These are phyloP conservation scores for Pseudocohnilembus persalinus DNA, from an alignment of 169 alveolate genomes.

Conservation along the genomic window DNA sequence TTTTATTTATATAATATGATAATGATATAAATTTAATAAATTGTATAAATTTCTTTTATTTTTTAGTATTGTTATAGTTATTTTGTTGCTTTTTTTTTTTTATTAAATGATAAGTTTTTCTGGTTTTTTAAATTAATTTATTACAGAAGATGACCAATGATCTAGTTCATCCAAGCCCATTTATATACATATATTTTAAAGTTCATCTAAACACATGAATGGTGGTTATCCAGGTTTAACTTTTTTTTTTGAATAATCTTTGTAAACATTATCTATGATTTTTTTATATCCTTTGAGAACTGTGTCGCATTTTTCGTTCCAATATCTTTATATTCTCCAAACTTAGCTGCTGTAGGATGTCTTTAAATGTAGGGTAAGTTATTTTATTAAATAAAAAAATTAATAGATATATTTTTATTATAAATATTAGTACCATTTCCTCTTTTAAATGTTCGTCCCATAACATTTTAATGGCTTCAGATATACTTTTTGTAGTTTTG, in stretches of 20 bases:
- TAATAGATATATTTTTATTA: constrained; percentile 15
- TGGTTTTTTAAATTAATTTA: not conserved
- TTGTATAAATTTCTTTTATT: too few relatives aligned
- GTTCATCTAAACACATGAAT: constrained; percentile 66
- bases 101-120: too few relatives aligned
- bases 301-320: constrained; percentile 71
- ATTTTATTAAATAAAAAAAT: too few relatives aligned
- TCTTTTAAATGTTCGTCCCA: constrained; percentile 29
- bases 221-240: constrained; percentile 44
- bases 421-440: constrained; percentile 22
- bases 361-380: not conserved
- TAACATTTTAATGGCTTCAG: constrained; percentile 60
- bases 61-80: too few relatives aligned
- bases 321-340: constrained; percentile 70
- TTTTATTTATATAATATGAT: too few relatives aligned
- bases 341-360: constrained; percentile 17
- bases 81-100: too few relatives aligned
- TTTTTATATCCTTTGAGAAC: constrained; percentile 45
- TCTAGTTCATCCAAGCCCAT: constrained; percentile 54
- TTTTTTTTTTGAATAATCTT: constrained; percentile 29
- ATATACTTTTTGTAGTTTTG: constrained; percentile 34
- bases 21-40: too few relatives aligned
- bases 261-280: constrained; percentile 39
- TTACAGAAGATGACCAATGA: constrained; percentile 32
- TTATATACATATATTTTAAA: constrained; percentile 38